Evolutionary conservation across 306 rosid genomes (phyloP).

Genomic region (Begonia loranthoides): DNA sequence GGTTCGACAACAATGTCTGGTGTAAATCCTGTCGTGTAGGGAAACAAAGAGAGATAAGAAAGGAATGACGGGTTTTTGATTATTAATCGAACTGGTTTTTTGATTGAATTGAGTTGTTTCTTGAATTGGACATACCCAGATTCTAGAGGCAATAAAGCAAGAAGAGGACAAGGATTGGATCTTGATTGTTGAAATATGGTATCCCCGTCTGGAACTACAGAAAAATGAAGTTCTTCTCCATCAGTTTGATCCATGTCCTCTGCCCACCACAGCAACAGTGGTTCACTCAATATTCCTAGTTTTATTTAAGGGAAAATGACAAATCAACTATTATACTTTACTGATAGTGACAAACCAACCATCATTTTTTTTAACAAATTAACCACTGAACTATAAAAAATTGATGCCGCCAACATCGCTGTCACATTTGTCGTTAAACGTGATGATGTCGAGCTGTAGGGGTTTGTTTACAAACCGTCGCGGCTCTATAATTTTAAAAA

Average conservation of each 20-base stretch:
- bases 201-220: slow-evolving; percentile 61
- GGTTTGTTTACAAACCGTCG: too few species aligned
- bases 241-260: slow-evolving; percentile 26
- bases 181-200: slow-evolving; percentile 43
- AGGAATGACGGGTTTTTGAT: not conserved
- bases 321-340: too few species aligned
- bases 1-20: slow-evolving; percentile 53
- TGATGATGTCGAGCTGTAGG: too few species aligned
- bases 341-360: too few species aligned
- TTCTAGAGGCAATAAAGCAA: slow-evolving; percentile 42
- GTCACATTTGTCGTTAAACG: too few species aligned
- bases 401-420: too few species aligned
- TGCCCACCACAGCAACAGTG: slow-evolving; percentile 75
- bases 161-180: slow-evolving; percentile 50
- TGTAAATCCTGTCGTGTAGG: slow-evolving; percentile 38
- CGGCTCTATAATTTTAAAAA: too few species aligned
- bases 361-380: too few species aligned
- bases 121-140: slow-evolving; percentile 60
- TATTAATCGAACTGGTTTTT: too few species aligned
- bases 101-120: too few species aligned
- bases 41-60: not conserved
- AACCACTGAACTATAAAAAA: too few species aligned
- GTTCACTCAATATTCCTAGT: slow-evolving; percentile 71
- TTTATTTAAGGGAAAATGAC: too few species aligned
- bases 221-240: slow-evolving; percentile 49